phyloP scores from a whole-genome alignment of 495 filamentous ascomycete species.

The Penicillium maclennaniae region DNA sequence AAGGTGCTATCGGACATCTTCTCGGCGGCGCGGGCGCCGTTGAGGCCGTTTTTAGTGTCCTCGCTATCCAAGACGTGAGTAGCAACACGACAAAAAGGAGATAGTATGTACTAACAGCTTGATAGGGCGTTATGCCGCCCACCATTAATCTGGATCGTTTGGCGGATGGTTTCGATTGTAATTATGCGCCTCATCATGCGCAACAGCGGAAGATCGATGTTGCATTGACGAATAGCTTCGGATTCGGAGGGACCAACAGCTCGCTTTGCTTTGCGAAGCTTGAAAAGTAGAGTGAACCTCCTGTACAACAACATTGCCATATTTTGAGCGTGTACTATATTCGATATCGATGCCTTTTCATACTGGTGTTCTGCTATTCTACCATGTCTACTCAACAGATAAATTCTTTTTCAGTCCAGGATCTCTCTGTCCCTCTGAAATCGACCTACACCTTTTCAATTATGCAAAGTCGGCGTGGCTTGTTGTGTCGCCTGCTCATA shows the following conservation, averaged over 20 bases:
- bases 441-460: neutral
- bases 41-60: slow-evolving; percentile 78
- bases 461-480: neutral
- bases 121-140: slow-evolving; percentile 74
- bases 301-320: slow-evolving; percentile 11
- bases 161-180: slow-evolving; percentile 72
- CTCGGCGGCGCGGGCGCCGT: slow-evolving; percentile 87
- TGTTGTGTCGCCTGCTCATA: neutral
- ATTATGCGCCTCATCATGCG: slow-evolving; percentile 71
- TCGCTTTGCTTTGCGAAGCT: slow-evolving; percentile 68
- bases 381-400: neutral
- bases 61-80: slow-evolving; percentile 73
- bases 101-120: slow-evolving; percentile 17
- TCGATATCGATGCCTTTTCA: neutral
- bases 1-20: slow-evolving; percentile 89
- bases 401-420: neutral
- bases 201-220: slow-evolving; percentile 70
- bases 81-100: neutral
- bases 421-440: neutral
- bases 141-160: slow-evolving; percentile 78
- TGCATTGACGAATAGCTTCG: slow-evolving; percentile 91
- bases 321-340: neutral
- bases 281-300: slow-evolving; percentile 6
- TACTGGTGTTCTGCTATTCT: neutral
- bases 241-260: slow-evolving; percentile 96